A percentile compares a stretch with the other conserved stretches of the same genome.
These are phyloP conservation scores for Emergomyces pasteurianus DNA, from an alignment of 2,329 filamentous ascomycete species.

Conservation along the genomic window DNA sequence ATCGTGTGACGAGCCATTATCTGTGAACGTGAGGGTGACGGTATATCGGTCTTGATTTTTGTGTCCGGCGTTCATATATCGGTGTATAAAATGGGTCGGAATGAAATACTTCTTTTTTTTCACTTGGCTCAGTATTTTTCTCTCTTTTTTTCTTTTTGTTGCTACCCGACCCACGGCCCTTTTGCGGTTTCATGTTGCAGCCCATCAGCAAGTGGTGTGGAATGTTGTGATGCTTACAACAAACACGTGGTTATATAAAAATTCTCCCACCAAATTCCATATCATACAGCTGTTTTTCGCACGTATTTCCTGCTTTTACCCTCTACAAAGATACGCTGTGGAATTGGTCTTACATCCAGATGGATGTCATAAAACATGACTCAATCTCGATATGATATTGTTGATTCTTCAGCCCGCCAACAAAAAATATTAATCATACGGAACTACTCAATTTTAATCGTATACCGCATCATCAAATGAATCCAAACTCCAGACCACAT, in stretches of 20 bases:
- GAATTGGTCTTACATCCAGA: background rate
- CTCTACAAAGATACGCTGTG: background rate
- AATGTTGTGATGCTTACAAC: too few relatives aligned
- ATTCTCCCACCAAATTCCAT: background rate
- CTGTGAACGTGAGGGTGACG: background rate
- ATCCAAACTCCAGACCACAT: background rate
- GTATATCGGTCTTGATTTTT: background rate
- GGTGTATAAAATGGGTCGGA: constrained; percentile 2
- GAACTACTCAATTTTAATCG: background rate
- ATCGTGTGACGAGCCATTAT: background rate
- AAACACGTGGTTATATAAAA: background rate
- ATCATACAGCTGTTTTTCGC: background rate
- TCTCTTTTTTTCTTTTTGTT: background rate
- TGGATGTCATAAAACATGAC: background rate
- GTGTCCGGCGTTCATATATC: constrained; percentile 1
- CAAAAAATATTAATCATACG: background rate
- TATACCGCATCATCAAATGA: background rate
- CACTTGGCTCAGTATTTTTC: background rate
- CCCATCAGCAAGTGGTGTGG: background rate
- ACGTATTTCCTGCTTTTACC: background rate
- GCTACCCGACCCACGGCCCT: background rate
- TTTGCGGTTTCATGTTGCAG: background rate
- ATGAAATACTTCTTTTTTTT: background rate
- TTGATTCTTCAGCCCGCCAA: too few relatives aligned
- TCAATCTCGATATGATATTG: background rate